Conservation (phyloP, 2,329 filamentous ascomycete species). For the Zasmidium angulare region DNA sequence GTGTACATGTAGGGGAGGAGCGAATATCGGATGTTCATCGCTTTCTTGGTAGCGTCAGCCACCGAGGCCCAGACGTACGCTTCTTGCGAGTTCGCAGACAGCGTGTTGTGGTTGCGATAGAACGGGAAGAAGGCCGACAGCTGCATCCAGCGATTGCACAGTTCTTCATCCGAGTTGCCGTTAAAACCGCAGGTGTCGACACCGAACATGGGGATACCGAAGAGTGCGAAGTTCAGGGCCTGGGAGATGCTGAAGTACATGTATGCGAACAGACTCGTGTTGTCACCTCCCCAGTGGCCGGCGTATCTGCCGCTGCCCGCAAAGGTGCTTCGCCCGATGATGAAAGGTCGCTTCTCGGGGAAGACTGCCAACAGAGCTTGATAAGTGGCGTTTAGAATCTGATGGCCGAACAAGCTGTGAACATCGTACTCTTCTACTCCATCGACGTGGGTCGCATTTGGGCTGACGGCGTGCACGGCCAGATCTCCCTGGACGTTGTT, state of each 20-base stretch:
- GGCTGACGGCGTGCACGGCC: constrained; percentile 69
- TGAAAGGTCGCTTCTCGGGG: constrained; percentile 72
- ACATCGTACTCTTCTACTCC: constrained; percentile 76
- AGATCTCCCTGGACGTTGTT: constrained; percentile 64
- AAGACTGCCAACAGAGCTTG: constrained; percentile 64
- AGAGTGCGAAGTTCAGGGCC: constrained; percentile 71
- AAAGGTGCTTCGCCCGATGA: constrained; percentile 81
- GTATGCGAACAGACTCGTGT: constrained; percentile 69
- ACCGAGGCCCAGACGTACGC: constrained; percentile 70
- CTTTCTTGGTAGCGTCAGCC: constrained; percentile 61
- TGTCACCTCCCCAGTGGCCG: constrained; percentile 78
- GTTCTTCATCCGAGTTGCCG: constrained; percentile 65
- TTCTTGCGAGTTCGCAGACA: constrained; percentile 64
- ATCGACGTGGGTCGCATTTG: constrained; percentile 74
- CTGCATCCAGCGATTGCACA: constrained; percentile 74
- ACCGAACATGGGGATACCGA: constrained; percentile 76
- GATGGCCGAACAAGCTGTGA: constrained; percentile 75
- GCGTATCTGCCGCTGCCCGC: constrained; percentile 72
- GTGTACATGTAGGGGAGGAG: constrained; percentile 77
- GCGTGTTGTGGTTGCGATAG: constrained; percentile 72
- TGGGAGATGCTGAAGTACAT: constrained; percentile 78
- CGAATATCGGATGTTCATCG: constrained; percentile 69
- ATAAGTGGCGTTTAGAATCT: constrained; percentile 76
- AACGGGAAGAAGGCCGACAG: constrained; percentile 74
- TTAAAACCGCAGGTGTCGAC: constrained; percentile 70